phyloP scores from a whole-genome alignment of 257 asterid genomes.

The Parsonsia alboflavescens region DNA sequence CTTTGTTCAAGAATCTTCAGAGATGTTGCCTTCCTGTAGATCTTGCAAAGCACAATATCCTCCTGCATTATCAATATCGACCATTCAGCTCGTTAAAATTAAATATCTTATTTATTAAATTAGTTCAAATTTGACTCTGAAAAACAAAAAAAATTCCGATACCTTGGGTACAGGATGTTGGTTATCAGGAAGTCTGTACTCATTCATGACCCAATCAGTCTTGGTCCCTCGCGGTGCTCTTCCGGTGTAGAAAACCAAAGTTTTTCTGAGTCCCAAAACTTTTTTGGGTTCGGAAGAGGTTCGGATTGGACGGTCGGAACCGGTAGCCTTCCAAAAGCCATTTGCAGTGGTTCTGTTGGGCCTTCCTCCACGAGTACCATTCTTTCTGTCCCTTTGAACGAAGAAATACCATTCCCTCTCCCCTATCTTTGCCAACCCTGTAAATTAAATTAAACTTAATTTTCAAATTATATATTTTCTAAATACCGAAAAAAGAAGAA shows the following conservation, averaged over 20 bases:
- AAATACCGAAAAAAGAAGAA: no score
- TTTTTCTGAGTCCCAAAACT: conserved; percentile 54
- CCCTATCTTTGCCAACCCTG: conserved; percentile 66
- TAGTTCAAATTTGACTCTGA: no score
- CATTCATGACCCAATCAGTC: conserved; percentile 90
- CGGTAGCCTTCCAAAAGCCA: conserved; percentile 92
- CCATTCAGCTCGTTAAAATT: no score
- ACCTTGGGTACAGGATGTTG: conserved; percentile 38
- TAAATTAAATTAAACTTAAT: background rate
- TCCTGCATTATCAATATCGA: conserved; percentile 21
- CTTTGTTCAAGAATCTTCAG: conserved; percentile 59
- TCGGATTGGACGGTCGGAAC: conserved; percentile 58
- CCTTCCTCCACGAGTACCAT: conserved; percentile 60
- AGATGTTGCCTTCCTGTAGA: conserved; percentile 67
- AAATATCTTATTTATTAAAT: no score
- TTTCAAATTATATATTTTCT: background rate
- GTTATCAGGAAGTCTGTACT: conserved; percentile 59
- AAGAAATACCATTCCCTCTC: conserved; percentile 84
- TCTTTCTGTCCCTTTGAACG: conserved; percentile 57
- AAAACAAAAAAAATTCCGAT: no score
- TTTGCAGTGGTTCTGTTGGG: conserved; percentile 57
- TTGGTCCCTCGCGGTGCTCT: conserved; percentile 74
- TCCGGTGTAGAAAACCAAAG: conserved; percentile 70
- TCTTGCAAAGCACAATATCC: conserved; percentile 57
- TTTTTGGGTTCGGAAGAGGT: conserved; percentile 39